phyloP scores from a whole-genome alignment of 192 early-diverging fungal genomes.

The Coemansia umbellata region DNA sequence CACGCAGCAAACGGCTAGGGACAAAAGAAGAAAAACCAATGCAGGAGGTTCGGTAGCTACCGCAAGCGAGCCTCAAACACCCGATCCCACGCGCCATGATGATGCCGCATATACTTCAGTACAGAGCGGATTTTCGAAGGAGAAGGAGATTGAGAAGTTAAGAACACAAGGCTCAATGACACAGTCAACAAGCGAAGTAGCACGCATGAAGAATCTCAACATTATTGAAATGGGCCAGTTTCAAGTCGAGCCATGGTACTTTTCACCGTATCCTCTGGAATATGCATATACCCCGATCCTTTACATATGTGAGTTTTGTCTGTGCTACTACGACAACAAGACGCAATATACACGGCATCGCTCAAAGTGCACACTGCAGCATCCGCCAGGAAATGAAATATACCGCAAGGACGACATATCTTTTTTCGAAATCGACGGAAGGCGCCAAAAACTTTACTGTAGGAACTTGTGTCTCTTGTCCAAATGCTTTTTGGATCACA shows the following conservation, averaged over 20 bases:
- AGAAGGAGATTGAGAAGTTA: slow-evolving; percentile 95
- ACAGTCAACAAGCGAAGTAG: slow-evolving; percentile 88
- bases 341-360: slow-evolving; percentile 80
- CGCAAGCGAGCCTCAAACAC: slow-evolving; percentile 43
- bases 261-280: slow-evolving; percentile 94
- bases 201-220: slow-evolving; percentile 93
- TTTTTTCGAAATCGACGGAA: slow-evolving; percentile 98
- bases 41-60: slow-evolving; percentile 42
- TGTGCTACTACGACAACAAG: slow-evolving; percentile 72
- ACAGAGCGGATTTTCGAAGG: slow-evolving; percentile 72
- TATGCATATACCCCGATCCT: slow-evolving; percentile 72
- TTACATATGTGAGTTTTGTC: slow-evolving; percentile 96
- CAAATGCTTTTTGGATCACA: slow-evolving; percentile 98
- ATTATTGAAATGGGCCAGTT: slow-evolving; percentile 87
- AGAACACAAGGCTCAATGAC: slow-evolving; percentile 94
- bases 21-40: slow-evolving; percentile 51
- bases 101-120: slow-evolving; percentile 43
- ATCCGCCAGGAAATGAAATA: slow-evolving; percentile 99
- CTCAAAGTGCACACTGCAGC: slow-evolving; percentile 79
- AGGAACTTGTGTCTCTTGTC: slow-evolving; percentile 94
- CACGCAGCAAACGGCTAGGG: slow-evolving; percentile 32
- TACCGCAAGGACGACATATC: slow-evolving; percentile 88
- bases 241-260: slow-evolving; percentile 97
- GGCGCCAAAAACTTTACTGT: slow-evolving; percentile 89
- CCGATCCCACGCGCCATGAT: slow-evolving; percentile 39